Base-by-base conservation (phyloP, 2,329 filamentous ascomycete genomes). In the Periconia digitata region DNA sequence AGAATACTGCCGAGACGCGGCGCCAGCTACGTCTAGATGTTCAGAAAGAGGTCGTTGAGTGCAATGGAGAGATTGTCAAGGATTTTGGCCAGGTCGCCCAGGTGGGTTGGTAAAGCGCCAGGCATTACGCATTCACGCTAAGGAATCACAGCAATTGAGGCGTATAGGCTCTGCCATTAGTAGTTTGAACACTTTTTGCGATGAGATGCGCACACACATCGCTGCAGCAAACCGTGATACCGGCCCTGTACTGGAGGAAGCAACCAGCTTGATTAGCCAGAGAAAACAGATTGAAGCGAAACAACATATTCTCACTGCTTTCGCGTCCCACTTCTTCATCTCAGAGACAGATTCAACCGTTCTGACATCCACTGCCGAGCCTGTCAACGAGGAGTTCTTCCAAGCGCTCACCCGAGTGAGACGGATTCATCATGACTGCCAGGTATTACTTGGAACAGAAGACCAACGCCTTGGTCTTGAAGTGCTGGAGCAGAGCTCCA, bases 1-100 rank as follows among this genome's bases (percentile, higher is more conserved):
- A 80, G 46, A 96, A 95, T 66, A 89, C 84, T 12, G 80, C 89
- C 8, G 88, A 92, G 56, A 87, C 85, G 2, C 82, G 94, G 43
- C 84, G 92, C 6, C 86, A 89, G 49, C 74, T 97, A 15, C 85
- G 92, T 15, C 73, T 95, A 1, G 85, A 95, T 66, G 79, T 95
- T 1, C 91, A 97, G 67, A 92, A 88, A 69, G 92, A 97, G 66
- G 89, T 96, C 32, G 92, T 97, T 47, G 84, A 92, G 56, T 91
- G 88, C 72, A 96, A 97, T 82, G 91, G 89, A 42, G 84, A 90
- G 55, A 89, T 97, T 54, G 84, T 97, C 49, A 79, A 83, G 45
- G 90, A 96, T 66, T 97, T 97, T 72, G 90, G 91, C 29, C 81
- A 85, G 46, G 90, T 99, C 55, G 90, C 92, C 23, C 89, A 95